These are phyloP conservation scores for Hyaloscypha finlandica DNA, from an alignment of 495 filamentous ascomycete genomes.

Conservation along the genomic window DNA sequence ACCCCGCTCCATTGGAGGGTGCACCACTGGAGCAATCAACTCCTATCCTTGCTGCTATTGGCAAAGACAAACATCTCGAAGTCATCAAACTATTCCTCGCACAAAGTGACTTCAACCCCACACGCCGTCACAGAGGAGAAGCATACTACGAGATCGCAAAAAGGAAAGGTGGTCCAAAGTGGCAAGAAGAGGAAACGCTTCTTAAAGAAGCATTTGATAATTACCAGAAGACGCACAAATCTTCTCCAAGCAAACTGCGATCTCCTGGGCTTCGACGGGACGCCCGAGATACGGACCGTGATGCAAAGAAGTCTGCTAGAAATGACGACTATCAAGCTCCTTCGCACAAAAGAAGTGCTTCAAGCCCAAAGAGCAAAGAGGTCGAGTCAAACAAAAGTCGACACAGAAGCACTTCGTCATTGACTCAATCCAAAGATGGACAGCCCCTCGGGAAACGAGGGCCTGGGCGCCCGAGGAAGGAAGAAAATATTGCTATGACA, in stretches of 20 bases:
- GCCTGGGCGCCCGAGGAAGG: conserved; percentile 50
- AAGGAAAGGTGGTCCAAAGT: conserved; percentile 77
- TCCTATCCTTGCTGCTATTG: conserved; percentile 92
- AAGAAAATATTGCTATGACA: conserved; percentile 41
- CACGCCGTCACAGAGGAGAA: conserved; percentile 65
- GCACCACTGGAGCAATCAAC: conserved; percentile 66
- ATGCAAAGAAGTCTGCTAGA: conserved; percentile 46
- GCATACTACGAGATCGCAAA: conserved; percentile 85
- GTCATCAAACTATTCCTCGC: conserved; percentile 75
- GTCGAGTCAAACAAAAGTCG: conserved; percentile 21
- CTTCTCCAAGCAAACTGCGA: conserved; percentile 39
- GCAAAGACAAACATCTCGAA: conserved; percentile 74
- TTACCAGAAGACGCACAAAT: conserved; percentile 49
- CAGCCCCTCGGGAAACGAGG: conserved; percentile 43
- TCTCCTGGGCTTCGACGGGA: conserved; percentile 53
- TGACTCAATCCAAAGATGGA: conserved; percentile 29
- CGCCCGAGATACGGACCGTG: conserved; percentile 55
- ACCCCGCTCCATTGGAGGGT: conserved; percentile 61
- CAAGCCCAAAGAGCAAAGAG: conserved; percentile 47
- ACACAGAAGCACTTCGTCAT: conserved; percentile 26
- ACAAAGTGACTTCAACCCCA: conserved; percentile 80
- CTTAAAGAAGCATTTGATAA: conserved; percentile 79
- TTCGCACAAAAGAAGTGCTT: conserved; percentile 47
- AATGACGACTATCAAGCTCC: conserved; percentile 46
- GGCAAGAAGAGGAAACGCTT: conserved; percentile 86